Conservation (phyloP, 495 filamentous ascomycete genomes). For the Penicillium chermesinum region DNA sequence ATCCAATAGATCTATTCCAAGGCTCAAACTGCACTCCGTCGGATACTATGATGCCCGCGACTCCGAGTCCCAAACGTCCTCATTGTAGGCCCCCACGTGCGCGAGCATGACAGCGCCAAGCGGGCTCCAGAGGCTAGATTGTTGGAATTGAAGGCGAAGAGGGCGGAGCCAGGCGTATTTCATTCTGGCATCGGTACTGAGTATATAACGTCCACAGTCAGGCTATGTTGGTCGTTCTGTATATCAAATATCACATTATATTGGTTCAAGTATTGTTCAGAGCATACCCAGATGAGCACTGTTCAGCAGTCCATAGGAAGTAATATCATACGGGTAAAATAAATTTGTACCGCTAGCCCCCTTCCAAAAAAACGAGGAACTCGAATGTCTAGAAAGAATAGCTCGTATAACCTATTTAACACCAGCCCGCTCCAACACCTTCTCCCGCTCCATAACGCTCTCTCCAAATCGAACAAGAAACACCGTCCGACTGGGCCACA, state of each 20-base stretch:
- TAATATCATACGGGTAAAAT: not conserved
- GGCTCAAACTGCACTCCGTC: not conserved
- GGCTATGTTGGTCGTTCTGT: no score
- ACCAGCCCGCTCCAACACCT: constrained; percentile 50
- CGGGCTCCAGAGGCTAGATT: not conserved
- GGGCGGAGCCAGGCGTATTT: not conserved
- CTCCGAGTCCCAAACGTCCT: not conserved
- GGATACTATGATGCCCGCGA: not conserved
- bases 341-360: not conserved
- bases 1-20: not conserved
- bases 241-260: not conserved
- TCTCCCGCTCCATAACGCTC: constrained; percentile 87
- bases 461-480: constrained; percentile 88
- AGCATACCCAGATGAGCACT: no score
- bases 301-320: not conserved
- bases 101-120: not conserved
- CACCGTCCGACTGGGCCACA: constrained; percentile 94
- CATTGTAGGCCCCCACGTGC: not conserved
- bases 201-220: no score
- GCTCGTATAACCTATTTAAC: constrained; percentile 31
- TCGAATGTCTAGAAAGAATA: not conserved
- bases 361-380: not conserved
- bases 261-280: not conserved
- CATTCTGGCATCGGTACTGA: no score
- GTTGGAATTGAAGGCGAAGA: not conserved